Evolutionary conservation across 2,329 filamentous ascomycete genomes (phyloP), one percentile per base, ranked within the genome.

Genomic region (Aureobasidium uvarum): DNA sequence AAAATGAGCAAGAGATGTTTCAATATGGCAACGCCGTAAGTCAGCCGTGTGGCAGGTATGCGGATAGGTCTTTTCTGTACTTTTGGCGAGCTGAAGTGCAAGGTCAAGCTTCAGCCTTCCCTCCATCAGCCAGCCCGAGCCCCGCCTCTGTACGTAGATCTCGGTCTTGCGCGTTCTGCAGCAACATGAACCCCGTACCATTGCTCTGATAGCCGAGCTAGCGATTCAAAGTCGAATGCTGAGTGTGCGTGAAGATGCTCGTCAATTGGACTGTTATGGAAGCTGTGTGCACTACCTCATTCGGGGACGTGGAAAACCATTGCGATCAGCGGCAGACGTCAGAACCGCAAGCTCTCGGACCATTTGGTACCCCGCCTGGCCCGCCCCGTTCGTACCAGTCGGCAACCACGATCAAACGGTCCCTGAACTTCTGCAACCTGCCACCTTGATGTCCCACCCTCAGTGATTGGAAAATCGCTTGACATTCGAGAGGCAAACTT

Each of bases 331-430:
- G 28, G 20, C 4, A 16, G 25, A 56, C 52, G 36, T 56, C 20
- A 41, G 52, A 11, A 51, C 25, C 4, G 23, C 43, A 54, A 54
- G 28, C 20, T 56, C 36, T 41, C 14, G n/a, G 52, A 13, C 36
- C 23, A 16, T 3, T 23, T 11, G 43, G 43, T 46, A 46, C 52
- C 52, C 52, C 36, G 52, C 52, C 36, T 56, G 52, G 52, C 52
- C 52, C 52, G 52, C 36, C 20, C 52, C 52, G 36, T 41, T 28
- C 52, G 52, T 56, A 41, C 52, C 52, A 56, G 52, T 16, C 52
- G 36, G 52, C 20, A 41, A 56, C 52, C 18, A 38, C 51, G 28
- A 54, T 7, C 48, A 31, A 51, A 18, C n/a, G 14, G 20, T 10
- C 33, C 14, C 11, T 41, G 41, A 55, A 23, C 14, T 41, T 54